Evolutionary conservation across 805 yeast genomes (phyloP).

Genomic region (Candida broadrunensis): DNA sequence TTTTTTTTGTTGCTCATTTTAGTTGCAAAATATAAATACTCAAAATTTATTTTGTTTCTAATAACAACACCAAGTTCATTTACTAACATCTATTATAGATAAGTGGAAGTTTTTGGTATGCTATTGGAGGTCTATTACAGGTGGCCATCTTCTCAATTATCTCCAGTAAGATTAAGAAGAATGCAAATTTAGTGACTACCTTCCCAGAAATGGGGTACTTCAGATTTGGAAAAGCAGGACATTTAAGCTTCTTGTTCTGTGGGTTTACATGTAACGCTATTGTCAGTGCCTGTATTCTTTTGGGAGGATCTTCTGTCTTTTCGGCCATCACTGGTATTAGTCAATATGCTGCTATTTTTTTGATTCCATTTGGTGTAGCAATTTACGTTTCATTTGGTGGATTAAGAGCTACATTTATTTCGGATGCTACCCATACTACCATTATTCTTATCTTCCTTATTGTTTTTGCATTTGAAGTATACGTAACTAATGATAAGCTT

Average conservation of each 20-base stretch:
- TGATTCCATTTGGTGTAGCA: slow-evolving; percentile 22
- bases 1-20: too few relatives aligned
- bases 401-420: slow-evolving; percentile 22
- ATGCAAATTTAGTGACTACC: slow-evolving; percentile 32
- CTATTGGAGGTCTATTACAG: slow-evolving; percentile 20
- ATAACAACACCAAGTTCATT: too few relatives aligned
- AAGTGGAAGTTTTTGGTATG: slow-evolving; percentile 22
- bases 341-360: slow-evolving; percentile 30
- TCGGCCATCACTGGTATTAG: slow-evolving; percentile 71
- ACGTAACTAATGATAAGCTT: slow-evolving; percentile 14
- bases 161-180: slow-evolving; percentile 29
- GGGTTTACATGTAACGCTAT: slow-evolving; percentile 21
- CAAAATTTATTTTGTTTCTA: too few relatives aligned
- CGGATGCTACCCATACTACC: slow-evolving; percentile 24
- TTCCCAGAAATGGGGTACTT: slow-evolving; percentile 24
- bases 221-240: slow-evolving; percentile 26
- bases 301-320: slow-evolving; percentile 71
- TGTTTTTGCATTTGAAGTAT: slow-evolving; percentile 16
- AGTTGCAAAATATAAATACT: too few relatives aligned
- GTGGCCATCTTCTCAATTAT: slow-evolving; percentile 33
- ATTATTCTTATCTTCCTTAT: slow-evolving; percentile 17
- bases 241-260: slow-evolving; percentile 19
- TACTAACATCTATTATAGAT: too few relatives aligned
- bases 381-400: slow-evolving; percentile 23
- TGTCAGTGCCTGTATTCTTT: slow-evolving; percentile 17